Percentiles rank a stretch among this genome's conserved stretches.
Evolutionary conservation across 2,329 filamentous ascomycete species (phyloP).

Genomic region (Pezicula neosporulosa): DNA sequence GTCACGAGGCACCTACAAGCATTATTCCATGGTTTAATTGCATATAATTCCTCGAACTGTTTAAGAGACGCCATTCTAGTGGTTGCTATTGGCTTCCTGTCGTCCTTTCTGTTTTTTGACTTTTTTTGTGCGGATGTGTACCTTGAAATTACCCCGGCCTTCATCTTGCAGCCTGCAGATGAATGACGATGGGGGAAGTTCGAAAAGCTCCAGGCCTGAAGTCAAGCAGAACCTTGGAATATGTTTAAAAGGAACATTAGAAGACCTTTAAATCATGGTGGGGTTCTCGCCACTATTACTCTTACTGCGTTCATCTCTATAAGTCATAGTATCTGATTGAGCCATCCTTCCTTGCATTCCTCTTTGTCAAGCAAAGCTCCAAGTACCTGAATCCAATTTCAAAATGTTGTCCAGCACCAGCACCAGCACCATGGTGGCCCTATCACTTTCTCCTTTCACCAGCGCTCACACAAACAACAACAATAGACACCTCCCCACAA

Average conservation of each 20-base stretch:
- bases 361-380: no score
- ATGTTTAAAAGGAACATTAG: neutral
- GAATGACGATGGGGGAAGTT: neutral
- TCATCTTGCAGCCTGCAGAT: neutral
- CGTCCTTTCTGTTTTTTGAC: neutral
- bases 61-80: neutral
- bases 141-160: constrained; percentile 10
- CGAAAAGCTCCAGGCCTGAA: neutral
- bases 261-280: neutral
- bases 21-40: neutral
- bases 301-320: no score
- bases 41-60: neutral
- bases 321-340: no score
- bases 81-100: neutral
- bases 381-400: no score
- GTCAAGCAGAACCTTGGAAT: neutral
- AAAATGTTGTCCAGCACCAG: no score
- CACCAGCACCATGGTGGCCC: neutral
- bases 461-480: constrained; percentile 6
- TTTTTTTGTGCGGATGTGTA: neutral
- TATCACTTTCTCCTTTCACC: constrained; percentile 5
- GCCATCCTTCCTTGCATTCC: no score
- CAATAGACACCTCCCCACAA: constrained; percentile 2
- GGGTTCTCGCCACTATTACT: neutral
- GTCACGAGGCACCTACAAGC: no score